Conservation (phyloP, 108 stramenopile genomes). For the Cyclotella cryptica region DNA sequence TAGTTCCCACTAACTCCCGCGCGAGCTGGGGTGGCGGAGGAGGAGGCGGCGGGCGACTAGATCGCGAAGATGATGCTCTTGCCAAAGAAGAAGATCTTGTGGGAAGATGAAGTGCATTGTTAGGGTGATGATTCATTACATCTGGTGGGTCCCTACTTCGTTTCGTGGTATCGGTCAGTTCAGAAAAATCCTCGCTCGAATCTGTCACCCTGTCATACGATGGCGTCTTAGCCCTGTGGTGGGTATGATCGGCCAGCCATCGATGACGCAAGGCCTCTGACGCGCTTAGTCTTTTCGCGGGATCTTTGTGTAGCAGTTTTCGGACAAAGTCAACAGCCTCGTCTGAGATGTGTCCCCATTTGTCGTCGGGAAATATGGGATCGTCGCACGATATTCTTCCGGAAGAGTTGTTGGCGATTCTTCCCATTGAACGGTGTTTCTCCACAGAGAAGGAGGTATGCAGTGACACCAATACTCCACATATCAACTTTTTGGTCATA, state of each 20-base stretch:
- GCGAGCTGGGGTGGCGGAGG: constrained; percentile 2
- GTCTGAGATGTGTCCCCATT: constrained; percentile 79
- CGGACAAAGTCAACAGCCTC: constrained; percentile 77
- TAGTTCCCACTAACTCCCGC: neutral
- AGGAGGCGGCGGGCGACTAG: constrained; percentile 9
- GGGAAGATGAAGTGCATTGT: neutral
- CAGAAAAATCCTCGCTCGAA: constrained; percentile 18
- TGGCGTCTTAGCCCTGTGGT: neutral
- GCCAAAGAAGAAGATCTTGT: neutral
- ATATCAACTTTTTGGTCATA: constrained; percentile 88
- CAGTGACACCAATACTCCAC: constrained; percentile 91
- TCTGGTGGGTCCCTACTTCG: constrained; percentile 7
- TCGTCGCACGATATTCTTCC: constrained; percentile 65
- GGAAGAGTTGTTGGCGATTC: constrained; percentile 71
- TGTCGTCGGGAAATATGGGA: constrained; percentile 67
- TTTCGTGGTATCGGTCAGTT: constrained; percentile 11
- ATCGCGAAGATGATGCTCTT: constrained; percentile 6
- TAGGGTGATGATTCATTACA: neutral
- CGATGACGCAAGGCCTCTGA: constrained; percentile 62
- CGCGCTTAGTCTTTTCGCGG: constrained; percentile 69
- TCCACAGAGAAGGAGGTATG: constrained; percentile 83
- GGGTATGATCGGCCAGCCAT: constrained; percentile 57
- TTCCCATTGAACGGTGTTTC: constrained; percentile 90
- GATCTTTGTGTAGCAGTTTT: constrained; percentile 65
- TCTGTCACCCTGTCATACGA: constrained; percentile 6